Base-by-base conservation (phyloP, 202 grass and related monocot genomes). In the Setaria viridis region DNA sequence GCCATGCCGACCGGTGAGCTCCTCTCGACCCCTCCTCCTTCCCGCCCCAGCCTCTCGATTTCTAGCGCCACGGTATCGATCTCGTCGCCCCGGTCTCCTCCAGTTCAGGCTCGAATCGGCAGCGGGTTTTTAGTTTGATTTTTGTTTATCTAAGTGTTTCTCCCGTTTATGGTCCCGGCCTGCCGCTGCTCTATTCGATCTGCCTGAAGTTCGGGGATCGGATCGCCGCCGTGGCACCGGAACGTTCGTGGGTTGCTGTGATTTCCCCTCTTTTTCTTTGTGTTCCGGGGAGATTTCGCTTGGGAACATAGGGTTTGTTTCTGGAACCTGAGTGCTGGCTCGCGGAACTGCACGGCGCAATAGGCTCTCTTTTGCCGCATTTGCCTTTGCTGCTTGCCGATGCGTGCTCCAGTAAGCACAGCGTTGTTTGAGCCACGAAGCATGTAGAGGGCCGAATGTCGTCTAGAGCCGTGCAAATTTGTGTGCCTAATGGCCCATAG, bases 1-100 rank as follows among this genome's bases (percentile, higher is more conserved):
- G 85, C 79, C 82, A 93, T 93, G 91, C 82, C 3, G 62, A 93
- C 86, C 46, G 91, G 91, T 93, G 72, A 86, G 86, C 35, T 80
- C 16, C 51, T 33, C 13, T 14, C 59, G 15, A 7, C n/a, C 14
- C 21, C 15, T 55, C 62, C 62, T 11, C 12, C 6, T 15, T 62
- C 29, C 7, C 13, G 4, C 3, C 3, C 29, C 30, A 25, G 20
- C 2, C 55, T 11, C 5, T 65, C 48, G 46, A 9, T 65, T 79
- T 33, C 2, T 20, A 77, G 21, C 35, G 43, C 19, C 11, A 46
- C 3, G 16, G 11, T 16, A 19, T 46, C 42, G 79, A 90, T 88
- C 89, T 75, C 62, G 62, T 68, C 13, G 63, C 48, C 48, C 51
- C 5, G 15, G 6, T 3, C 48, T 71, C 71, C n/a, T 12, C n/a